Evolutionary conservation across 1,139 yeast genomes (phyloP).

Genomic region (Candida sanyaensis): DNA sequence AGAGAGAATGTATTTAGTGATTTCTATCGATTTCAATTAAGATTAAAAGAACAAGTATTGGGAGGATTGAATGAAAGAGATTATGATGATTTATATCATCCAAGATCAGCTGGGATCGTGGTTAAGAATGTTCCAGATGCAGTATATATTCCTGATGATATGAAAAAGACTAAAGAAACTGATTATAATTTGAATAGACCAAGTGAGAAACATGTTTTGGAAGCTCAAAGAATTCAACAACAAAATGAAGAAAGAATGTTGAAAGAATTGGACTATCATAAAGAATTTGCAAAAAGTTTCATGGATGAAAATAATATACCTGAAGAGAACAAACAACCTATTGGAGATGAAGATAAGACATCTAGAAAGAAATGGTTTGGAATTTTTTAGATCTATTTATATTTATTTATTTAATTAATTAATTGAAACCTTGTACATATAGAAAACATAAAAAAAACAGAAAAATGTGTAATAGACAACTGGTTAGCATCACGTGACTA

Average conservation of each 20-base stretch:
- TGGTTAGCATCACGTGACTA: too few species aligned
- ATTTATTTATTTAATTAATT: neutral
- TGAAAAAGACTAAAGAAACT: constrained; percentile 44
- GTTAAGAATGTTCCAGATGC: constrained; percentile 46
- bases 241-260: constrained; percentile 67
- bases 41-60: constrained; percentile 48
- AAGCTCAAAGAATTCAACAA: constrained; percentile 72
- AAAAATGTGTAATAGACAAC: too few species aligned
- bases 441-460: neutral
- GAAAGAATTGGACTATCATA: constrained; percentile 51
- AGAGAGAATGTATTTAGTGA: constrained; percentile 73
- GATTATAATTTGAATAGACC: constrained; percentile 64
- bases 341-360: neutral
- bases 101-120: constrained; percentile 34
- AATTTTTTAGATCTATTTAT: constrained; percentile 23
- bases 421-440: neutral
- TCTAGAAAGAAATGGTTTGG: constrained; percentile 38
- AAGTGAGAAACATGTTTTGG: constrained; percentile 69
- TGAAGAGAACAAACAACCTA: neutral
- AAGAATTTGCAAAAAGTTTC: constrained; percentile 28
- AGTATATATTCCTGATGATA: constrained; percentile 40
- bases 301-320: constrained; percentile 29
- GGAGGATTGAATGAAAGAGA: constrained; percentile 61
- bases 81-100: constrained; percentile 59
- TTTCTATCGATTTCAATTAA: constrained; percentile 63